These are phyloP conservation scores for Cutaneotrichosporon arboriforme DNA, from an alignment of 1,284 basidiomycete genomes.

Conservation along the genomic window DNA sequence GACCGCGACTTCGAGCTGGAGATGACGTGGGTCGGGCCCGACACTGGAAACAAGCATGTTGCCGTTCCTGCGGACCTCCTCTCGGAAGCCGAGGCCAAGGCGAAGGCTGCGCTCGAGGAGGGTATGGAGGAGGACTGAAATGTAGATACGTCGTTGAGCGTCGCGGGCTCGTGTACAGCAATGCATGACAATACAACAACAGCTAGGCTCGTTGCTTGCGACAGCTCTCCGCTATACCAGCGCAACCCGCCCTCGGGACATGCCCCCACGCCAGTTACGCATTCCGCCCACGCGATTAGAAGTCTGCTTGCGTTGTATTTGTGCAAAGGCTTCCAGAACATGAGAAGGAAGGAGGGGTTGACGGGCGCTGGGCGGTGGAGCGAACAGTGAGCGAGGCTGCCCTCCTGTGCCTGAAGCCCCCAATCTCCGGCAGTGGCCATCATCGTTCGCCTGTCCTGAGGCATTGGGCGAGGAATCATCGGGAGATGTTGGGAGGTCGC, in stretches of 20 bases:
- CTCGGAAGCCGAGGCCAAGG: conserved; percentile 80
- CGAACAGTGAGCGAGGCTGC: conserved; percentile 59
- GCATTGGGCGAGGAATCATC: conserved; percentile 1
- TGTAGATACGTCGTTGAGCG: conserved; percentile 58
- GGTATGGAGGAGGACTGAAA: conserved; percentile 64
- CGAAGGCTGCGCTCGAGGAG: conserved; percentile 79
- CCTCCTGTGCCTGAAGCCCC: not conserved
- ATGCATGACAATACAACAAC: conserved; percentile 18
- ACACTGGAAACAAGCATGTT: conserved; percentile 73
- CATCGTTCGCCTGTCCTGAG: not conserved
- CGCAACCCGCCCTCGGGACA: conserved; percentile 69
- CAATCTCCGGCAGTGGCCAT: not conserved
- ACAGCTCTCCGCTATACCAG: conserved; percentile 60
- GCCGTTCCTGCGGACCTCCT: conserved; percentile 79
- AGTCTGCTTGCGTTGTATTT: conserved; percentile 78
- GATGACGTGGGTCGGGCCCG: conserved; percentile 90
- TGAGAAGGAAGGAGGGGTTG: conserved; percentile 73
- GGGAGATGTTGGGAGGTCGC: conserved; percentile 34
- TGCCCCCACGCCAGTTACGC: conserved; percentile 77
- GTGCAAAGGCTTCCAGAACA: conserved; percentile 78
- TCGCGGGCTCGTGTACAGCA: conserved; percentile 9
- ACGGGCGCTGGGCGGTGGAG: conserved; percentile 70
- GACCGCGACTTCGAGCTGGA: conserved; percentile 98
- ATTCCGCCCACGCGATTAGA: conserved; percentile 73
- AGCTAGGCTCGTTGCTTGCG: not conserved